A percentile compares a stretch with the other conserved stretches of the same genome.
Conservation (phyloP, 495 filamentous ascomycete species). For the Penicillium bovifimosum region DNA sequence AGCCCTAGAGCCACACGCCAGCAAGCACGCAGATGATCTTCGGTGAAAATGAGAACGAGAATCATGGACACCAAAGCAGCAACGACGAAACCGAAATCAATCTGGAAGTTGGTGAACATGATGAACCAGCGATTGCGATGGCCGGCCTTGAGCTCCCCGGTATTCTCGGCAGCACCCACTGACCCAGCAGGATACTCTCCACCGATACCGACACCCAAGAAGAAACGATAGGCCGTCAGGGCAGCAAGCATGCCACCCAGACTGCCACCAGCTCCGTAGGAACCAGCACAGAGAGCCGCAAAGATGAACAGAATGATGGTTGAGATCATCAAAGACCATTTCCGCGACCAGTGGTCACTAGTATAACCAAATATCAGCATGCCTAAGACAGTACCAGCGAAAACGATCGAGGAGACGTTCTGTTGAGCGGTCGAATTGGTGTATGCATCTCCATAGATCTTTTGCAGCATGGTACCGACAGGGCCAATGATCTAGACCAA, state of each 20-base stretch:
- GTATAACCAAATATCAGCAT: constrained; percentile 78
- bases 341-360: constrained; percentile 78
- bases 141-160: constrained; percentile 73
- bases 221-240: constrained; percentile 79
- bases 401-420: constrained; percentile 74
- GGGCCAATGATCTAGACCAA: constrained; percentile 67
- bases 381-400: constrained; percentile 83
- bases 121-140: constrained; percentile 87
- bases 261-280: constrained; percentile 62
- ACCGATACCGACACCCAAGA: constrained; percentile 59
- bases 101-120: constrained; percentile 85
- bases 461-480: constrained; percentile 63
- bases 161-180: constrained; percentile 78
- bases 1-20: constrained; percentile 76
- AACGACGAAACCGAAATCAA: constrained; percentile 74
- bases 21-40: constrained; percentile 63
- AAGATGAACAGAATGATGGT: constrained; percentile 81
- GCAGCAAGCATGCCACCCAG: constrained; percentile 69
- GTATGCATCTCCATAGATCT: constrained; percentile 61
- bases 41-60: constrained; percentile 61
- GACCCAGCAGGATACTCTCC: constrained; percentile 90
- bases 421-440: constrained; percentile 56
- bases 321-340: constrained; percentile 71
- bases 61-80: constrained; percentile 70
- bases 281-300: constrained; percentile 69